Percentiles rank a stretch among this genome's conserved stretches.
Evolutionary conservation across 805 yeast genomes (phyloP).

Genomic region (Sungouiozyma ichnusensis): DNA sequence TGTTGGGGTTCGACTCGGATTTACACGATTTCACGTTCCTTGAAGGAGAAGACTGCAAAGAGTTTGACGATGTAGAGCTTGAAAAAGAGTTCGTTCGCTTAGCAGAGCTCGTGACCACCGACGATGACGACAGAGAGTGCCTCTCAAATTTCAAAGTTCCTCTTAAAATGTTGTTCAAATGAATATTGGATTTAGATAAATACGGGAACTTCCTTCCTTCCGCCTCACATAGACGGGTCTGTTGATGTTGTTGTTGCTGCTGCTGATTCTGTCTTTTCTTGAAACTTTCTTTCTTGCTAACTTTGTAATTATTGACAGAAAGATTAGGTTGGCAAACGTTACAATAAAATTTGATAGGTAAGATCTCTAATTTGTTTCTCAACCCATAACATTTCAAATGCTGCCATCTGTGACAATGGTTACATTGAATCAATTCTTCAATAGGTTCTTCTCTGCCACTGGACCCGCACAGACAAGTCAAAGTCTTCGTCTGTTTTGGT

Average conservation of each 20-base stretch:
- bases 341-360: slow-evolving; percentile 66
- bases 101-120: not conserved
- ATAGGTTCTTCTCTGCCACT: slow-evolving; percentile 46
- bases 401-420: slow-evolving; percentile 86
- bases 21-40: not conserved
- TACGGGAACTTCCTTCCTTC: not conserved
- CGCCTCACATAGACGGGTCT: not conserved
- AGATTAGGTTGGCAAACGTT: slow-evolving; percentile 57
- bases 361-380: slow-evolving; percentile 58
- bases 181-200: slow-evolving; percentile 2
- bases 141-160: not conserved
- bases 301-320: slow-evolving; percentile 5
- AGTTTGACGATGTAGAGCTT: not conserved
- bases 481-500: slow-evolving; percentile 70
- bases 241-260: slow-evolving; percentile 2
- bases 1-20: slow-evolving; percentile 1
- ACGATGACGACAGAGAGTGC: not conserved
- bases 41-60: not conserved
- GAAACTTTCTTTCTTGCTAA: slow-evolving; percentile 7
- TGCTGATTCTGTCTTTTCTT: slow-evolving; percentile 8
- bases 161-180: not conserved
- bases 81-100: not conserved
- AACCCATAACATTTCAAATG: slow-evolving; percentile 83
- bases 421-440: slow-evolving; percentile 81
- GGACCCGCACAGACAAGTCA: slow-evolving; percentile 79